These are phyloP conservation scores for Rhizopogon roseolus DNA, from an alignment of 768 basidiomycete species.

Conservation along the genomic window DNA sequence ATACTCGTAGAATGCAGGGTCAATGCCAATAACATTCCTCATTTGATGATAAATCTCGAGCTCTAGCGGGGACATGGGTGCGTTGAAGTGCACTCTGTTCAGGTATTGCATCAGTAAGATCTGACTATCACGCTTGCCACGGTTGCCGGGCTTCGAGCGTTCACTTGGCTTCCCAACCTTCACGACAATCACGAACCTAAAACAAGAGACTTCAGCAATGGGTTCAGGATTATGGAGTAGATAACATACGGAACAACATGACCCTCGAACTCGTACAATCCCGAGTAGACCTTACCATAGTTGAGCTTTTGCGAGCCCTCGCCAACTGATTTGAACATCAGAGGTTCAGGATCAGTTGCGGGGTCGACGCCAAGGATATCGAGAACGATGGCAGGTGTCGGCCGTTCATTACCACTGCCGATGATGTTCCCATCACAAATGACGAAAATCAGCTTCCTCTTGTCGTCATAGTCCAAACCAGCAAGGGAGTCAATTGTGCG, in stretches of 20 bases:
- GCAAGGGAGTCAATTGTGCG: constrained; percentile 67
- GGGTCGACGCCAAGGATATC: constrained; percentile 67
- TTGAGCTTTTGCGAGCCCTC: constrained; percentile 65
- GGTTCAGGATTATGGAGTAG: not conserved
- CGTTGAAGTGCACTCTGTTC: constrained; percentile 65
- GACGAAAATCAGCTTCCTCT: constrained; percentile 61
- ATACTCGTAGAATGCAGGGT: constrained; percentile 73
- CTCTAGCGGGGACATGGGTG: constrained; percentile 62
- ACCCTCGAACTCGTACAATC: constrained; percentile 66
- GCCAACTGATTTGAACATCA: constrained; percentile 65
- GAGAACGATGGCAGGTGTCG: constrained; percentile 62
- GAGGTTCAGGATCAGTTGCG: constrained; percentile 56
- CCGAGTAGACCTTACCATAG: constrained; percentile 68
- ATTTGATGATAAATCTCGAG: constrained; percentile 72
- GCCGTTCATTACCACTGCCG: constrained; percentile 61
- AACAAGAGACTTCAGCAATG: not conserved
- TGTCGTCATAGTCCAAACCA: constrained; percentile 63
- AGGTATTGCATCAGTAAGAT: constrained; percentile 63
- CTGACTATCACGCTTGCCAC: constrained; percentile 68
- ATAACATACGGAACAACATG: constrained; percentile 58
- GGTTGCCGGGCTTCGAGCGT: constrained; percentile 59
- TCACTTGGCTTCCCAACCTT: constrained; percentile 69
- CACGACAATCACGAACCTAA: constrained; percentile 55
- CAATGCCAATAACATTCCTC: constrained; percentile 70
- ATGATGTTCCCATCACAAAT: constrained; percentile 73